Evolutionary conservation across 2,329 filamentous ascomycete genomes (phyloP), one percentile per base, ranked within the genome.

Genomic region (Cladophialophora bantiana): DNA sequence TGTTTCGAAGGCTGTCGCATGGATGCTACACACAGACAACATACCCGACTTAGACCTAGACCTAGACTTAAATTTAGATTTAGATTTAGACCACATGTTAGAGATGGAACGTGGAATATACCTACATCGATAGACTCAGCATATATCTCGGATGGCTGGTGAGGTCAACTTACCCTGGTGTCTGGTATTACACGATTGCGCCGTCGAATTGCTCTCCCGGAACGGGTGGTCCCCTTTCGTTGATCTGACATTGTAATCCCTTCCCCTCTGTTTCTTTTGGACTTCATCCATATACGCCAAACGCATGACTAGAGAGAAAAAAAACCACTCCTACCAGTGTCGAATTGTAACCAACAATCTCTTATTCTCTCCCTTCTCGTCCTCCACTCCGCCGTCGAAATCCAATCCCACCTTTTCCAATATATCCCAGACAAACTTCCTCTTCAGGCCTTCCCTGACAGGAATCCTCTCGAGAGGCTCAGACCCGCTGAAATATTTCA

Each of bases 401-500:
- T 65, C 60, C 40, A 86, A 85, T 82, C 91, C 93, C 13, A 93
- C 85, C 72, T 91, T 89, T 50, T 76, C 80, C 36, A 88, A 77
- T 65, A 86, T 73, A 69, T 80, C 78, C 79, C 81, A 82, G 3
- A 88, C 84, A 50, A 81, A 77, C 79, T 94, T 96, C 64, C 93
- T 84, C 82, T 95, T 96, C 81, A 96, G 85, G 5, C 91, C 91
- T 79, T 97, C 93, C 64, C 90, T 86, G n/a, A 95, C 82, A 1
- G 91, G 88, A 71, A 99, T 90, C 73, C 94, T 89, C 80, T 99
- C 95, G 67, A 98, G 83, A 2, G 94, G 89, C 75, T 90, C 89
- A 64, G 85, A 86, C 0, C 95, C 95, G 77, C 98, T 94, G 73
- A 98, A 92, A 78, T 97, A 95, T 77, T 91, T 92, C 73, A 89